Conservation (phyloP, 2,329 filamentous ascomycete genomes). For the Erysiphe pulchra region DNA sequence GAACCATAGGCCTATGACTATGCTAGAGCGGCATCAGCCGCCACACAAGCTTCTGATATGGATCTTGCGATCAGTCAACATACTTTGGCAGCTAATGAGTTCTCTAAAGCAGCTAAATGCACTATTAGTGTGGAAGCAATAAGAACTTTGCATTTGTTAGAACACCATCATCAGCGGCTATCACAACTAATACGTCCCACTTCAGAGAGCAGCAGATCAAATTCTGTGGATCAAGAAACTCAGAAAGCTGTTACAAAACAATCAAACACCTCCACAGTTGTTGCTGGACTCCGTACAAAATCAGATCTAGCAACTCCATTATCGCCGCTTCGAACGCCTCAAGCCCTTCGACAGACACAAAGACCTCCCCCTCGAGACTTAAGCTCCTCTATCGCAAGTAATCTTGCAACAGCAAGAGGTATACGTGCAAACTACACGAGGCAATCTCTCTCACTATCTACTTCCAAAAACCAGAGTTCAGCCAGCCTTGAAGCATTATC, state of each 20-base stretch:
- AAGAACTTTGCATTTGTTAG: conserved; percentile 60
- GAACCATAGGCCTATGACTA: conserved; percentile 53
- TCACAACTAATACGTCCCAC: conserved; percentile 58
- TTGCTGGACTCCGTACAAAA: conserved; percentile 13
- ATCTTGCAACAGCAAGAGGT: conserved; percentile 62
- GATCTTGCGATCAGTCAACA: conserved; percentile 72
- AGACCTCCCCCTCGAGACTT: conserved; percentile 35
- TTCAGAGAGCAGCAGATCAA: conserved; percentile 9
- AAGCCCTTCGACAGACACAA: conserved; percentile 10
- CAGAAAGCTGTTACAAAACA: conserved; percentile 9
- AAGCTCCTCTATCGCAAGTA: conserved; percentile 66
- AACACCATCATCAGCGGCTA: conserved; percentile 65
- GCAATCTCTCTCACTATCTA: conserved; percentile 42
- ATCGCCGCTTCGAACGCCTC: conserved; percentile 8
- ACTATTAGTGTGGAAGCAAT: conserved; percentile 49
- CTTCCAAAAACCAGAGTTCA: conserved; percentile 48
- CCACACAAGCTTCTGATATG: conserved; percentile 41
- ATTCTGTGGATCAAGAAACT: conserved; percentile 9
- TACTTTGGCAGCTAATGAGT: conserved; percentile 66
- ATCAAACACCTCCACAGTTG: conserved; percentile 11
- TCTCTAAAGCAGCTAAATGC: conserved; percentile 52
- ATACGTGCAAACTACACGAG: conserved; percentile 41
- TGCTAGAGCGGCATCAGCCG: conserved; percentile 57
- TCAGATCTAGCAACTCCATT: conserved; percentile 10
- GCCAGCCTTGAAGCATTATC: conserved; percentile 37